These are phyloP conservation scores for Aspergillus fumigatiaffinis DNA, from an alignment of 2,329 filamentous ascomycete species.

Conservation along the genomic window DNA sequence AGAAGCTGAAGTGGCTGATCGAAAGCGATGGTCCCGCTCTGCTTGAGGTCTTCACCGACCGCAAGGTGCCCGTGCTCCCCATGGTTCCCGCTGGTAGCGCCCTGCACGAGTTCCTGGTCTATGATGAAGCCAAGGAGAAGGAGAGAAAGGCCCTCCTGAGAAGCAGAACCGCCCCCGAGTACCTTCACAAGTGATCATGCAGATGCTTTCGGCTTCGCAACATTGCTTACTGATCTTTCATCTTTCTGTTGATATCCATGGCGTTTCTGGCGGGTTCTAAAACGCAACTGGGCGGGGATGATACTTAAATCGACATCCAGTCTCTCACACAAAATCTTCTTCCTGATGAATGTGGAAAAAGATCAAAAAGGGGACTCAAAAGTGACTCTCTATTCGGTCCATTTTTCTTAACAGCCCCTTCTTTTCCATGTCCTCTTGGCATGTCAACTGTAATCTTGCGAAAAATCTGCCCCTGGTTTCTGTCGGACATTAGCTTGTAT, in stretches of 20 bases:
- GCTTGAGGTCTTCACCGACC: slow-evolving; percentile 85
- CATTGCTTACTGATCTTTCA: slow-evolving; percentile 25
- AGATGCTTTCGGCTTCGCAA: slow-evolving; percentile 18
- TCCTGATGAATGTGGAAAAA: not conserved
- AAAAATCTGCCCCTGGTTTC: slow-evolving; percentile 13
- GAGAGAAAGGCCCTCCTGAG: slow-evolving; percentile 64
- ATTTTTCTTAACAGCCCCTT: not conserved
- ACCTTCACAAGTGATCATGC: slow-evolving; percentile 18
- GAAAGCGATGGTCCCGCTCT: slow-evolving; percentile 86
- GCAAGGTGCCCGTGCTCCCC: slow-evolving; percentile 77
- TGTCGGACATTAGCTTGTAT: slow-evolving; percentile 12
- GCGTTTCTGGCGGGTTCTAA: slow-evolving; percentile 37
- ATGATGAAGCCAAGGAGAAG: slow-evolving; percentile 71
- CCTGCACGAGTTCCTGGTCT: slow-evolving; percentile 89
- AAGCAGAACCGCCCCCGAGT: slow-evolving; percentile 14
- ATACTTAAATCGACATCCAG: slow-evolving; percentile 6
- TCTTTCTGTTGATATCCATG: slow-evolving; percentile 40
- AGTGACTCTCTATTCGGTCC: not conserved
- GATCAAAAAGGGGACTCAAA: not conserved
- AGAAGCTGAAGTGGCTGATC: slow-evolving; percentile 82
- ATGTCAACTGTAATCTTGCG: slow-evolving; percentile 8
- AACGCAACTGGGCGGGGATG: slow-evolving; percentile 26
- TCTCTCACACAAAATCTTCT: not conserved
- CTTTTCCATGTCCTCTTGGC: slow-evolving; percentile 8
- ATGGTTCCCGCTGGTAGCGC: slow-evolving; percentile 90